Evolutionary conservation across 176 grass and related monocot genomes (phyloP).

Genomic region (Pharus latifolius): DNA sequence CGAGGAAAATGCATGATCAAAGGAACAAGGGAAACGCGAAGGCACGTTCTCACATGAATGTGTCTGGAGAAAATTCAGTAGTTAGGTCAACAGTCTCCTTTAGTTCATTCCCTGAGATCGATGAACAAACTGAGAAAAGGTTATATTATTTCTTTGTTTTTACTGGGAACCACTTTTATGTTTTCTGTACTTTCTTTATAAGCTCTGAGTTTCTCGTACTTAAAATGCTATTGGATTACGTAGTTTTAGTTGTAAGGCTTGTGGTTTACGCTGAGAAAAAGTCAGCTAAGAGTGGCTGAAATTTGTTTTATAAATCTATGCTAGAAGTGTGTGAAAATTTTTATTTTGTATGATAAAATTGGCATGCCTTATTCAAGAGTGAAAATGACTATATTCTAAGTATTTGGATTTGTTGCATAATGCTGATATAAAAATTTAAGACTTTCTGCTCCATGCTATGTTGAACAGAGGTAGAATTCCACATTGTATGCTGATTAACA

Average conservation of each 20-base stretch:
- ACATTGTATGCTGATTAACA: not conserved
- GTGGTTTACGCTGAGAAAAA: not conserved
- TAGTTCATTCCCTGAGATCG: conserved; percentile 39
- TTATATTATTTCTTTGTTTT: conserved; percentile 8
- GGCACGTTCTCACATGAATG: not conserved
- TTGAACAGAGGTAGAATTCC: not conserved
- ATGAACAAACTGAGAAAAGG: conserved; percentile 35
- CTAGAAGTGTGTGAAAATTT: not conserved
- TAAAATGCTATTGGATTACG: not conserved
- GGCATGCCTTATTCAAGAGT: not conserved
- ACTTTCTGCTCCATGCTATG: not conserved
- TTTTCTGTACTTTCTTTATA: not conserved
- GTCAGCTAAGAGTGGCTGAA: not conserved
- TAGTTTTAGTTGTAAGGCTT: not conserved
- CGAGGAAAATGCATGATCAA: conserved; percentile 20
- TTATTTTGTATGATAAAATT: not conserved
- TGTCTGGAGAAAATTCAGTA: conserved; percentile 6
- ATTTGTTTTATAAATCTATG: not conserved
- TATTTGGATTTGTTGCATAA: not conserved
- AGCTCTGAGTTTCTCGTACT: not conserved
- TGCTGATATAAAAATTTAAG: not conserved
- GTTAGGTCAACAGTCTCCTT: not conserved
- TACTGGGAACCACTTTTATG: not conserved
- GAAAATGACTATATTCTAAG: not conserved
- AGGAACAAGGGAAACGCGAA: conserved; percentile 20